A percentile compares a stretch with the other conserved stretches of the same genome.
Conservation (phyloP, 768 basidiomycete genomes). For the Tulasnella calospora region DNA sequence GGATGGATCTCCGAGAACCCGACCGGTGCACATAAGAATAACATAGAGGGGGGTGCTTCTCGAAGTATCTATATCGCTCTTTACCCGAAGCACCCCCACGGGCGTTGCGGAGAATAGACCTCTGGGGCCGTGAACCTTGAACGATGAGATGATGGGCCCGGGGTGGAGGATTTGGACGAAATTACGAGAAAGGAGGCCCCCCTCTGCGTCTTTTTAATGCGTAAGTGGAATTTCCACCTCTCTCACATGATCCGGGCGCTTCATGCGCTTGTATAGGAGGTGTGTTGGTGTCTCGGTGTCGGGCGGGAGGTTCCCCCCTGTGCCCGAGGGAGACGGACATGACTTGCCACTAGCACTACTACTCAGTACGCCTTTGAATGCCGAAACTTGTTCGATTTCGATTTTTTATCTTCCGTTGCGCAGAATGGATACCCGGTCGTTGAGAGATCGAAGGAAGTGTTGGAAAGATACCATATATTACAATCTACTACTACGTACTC, state of each 20-base stretch:
- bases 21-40: not conserved
- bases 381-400: not conserved
- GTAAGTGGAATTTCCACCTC: not conserved
- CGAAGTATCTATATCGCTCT: not conserved
- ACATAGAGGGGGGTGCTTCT: not conserved
- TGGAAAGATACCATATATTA: too few relatives aligned
- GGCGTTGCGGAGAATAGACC: not conserved
- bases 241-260: not conserved
- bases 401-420: not conserved
- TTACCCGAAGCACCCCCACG: not conserved
- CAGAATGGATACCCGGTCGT: not conserved
- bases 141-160: not conserved
- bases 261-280: not conserved
- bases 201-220: not conserved
- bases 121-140: not conserved
- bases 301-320: not conserved
- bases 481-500: not conserved
- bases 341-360: not conserved
- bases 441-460: not conserved
- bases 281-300: not conserved
- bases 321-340: not conserved
- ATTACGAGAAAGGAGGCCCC: not conserved
- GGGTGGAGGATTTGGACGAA: not conserved
- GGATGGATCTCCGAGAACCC: not conserved
- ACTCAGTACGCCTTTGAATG: not conserved